A percentile compares a stretch with the other conserved stretches of the same genome.
These are phyloP conservation scores for Talaromyces proteolyticus DNA, from an alignment of 495 filamentous ascomycete genomes.

Conservation along the genomic window DNA sequence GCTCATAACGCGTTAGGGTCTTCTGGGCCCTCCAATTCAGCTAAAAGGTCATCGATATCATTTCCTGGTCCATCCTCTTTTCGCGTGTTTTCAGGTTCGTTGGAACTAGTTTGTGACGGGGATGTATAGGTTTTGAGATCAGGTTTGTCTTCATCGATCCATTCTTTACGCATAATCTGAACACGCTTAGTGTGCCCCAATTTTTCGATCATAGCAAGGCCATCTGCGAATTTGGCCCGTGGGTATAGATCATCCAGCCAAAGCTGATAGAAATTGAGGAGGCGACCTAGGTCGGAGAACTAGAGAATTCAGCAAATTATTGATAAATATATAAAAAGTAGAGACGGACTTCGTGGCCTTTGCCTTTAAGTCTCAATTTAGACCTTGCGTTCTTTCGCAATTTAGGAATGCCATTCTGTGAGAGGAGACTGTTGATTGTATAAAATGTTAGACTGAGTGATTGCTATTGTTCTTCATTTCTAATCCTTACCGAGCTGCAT, in stretches of 20 bases:
- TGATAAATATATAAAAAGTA: background rate
- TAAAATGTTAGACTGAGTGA: background rate
- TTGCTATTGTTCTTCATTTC: background rate
- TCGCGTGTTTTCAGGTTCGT: background rate
- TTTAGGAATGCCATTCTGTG: slow-evolving; percentile 75
- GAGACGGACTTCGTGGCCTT: slow-evolving; percentile 76
- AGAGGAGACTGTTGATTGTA: slow-evolving; percentile 56
- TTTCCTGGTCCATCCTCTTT: slow-evolving; percentile 2
- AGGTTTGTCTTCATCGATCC: slow-evolving; percentile 67
- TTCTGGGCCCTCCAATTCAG: slow-evolving; percentile 2
- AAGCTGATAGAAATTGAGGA: slow-evolving; percentile 87
- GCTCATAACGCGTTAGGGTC: background rate
- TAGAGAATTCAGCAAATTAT: slow-evolving; percentile 22
- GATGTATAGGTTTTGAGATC: slow-evolving; percentile 4
- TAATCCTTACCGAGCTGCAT: slow-evolving; percentile 62
- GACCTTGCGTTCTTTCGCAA: slow-evolving; percentile 64
- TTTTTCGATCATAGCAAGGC: slow-evolving; percentile 87
- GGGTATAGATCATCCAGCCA: slow-evolving; percentile 98
- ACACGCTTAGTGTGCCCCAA: slow-evolving; percentile 74
- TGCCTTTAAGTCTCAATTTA: slow-evolving; percentile 78
- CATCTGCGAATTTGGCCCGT: slow-evolving; percentile 89
- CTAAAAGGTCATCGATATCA: slow-evolving; percentile 5
- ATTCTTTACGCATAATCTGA: slow-evolving; percentile 69
- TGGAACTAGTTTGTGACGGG: background rate
- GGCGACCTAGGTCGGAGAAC: slow-evolving; percentile 78